Evolutionary conservation across 768 basidiomycete species (phyloP), one percentile per base, ranked within the genome.

Genomic region (Rubroboletus satanas): DNA sequence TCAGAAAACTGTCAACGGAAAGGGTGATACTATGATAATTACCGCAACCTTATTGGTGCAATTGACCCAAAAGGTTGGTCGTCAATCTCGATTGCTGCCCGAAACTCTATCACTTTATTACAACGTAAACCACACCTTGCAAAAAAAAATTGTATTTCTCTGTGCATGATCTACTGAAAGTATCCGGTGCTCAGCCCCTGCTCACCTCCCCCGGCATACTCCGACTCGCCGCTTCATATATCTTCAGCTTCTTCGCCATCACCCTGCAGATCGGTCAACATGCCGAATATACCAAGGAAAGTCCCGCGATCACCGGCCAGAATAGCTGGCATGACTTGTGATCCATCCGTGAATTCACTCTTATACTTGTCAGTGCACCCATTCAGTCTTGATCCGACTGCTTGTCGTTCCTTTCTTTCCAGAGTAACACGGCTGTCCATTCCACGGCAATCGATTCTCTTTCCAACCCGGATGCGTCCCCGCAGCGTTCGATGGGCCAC

Each of bases 71-170:
- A 71, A 71, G 71, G 70, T 49, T 73, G 66, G 70, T 73, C 62
- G 71, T 68, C 69, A 67, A 77, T 76, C 75, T 75, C 72, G 75
- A 74, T 77, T 73, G 45, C 55, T 57, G 58, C 46, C 64, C 63
- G 68, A 70, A 80, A 78, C 74, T 75, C 78, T 78, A 79, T 75
- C 73, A 78, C 78, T 75, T 73, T 79, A 78, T 73, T 78, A 71
- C 78, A 79, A 77, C 76, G 71, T 71, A 76, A 75, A 73, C 67
- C 35, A 47, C 64, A 58, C 41, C 53, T n/a, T 29, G 12, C 58
- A 52, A 58, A 4, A 32, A 50, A 47, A 54, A 55, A 52, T 35
- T 8, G 29, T 21, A 48, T 53, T 49, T 47, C 35, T 48, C 28
- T 49, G 33, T 4, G 8, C 12, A 12, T 29, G 2, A 3, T 29